Conservation (phyloP, 2,329 filamentous ascomycete species). For the Mollisiaceae sp. region DNA sequence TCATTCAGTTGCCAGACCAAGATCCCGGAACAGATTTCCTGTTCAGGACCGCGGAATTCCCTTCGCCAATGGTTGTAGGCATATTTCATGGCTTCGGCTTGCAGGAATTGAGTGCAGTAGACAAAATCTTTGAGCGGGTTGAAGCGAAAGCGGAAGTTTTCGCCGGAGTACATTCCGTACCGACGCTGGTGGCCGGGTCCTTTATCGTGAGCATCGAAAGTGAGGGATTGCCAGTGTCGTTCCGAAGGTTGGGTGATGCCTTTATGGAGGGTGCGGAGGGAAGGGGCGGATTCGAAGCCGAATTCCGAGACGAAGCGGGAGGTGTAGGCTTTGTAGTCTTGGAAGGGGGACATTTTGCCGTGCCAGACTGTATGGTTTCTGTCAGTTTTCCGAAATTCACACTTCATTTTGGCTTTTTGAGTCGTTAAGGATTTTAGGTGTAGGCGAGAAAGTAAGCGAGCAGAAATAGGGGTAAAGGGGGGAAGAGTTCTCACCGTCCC, state of each 20-base stretch:
- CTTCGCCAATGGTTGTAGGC: constrained; percentile 40
- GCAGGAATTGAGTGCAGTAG: constrained; percentile 40
- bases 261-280: constrained; percentile 51
- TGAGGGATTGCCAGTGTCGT: constrained; percentile 53
- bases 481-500: constrained; percentile 49
- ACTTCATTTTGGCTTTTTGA: background rate
- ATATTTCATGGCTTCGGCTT: constrained; percentile 40
- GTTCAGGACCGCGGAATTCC: constrained; percentile 32
- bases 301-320: constrained; percentile 61
- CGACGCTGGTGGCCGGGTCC: constrained; percentile 57
- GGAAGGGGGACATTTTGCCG: constrained; percentile 58
- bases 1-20: constrained; percentile 64
- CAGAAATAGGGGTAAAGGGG: background rate
- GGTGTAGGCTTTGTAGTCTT: constrained; percentile 53
- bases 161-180: constrained; percentile 46
- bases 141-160: constrained; percentile 40
- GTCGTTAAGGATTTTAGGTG: background rate
- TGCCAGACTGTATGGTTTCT: constrained; percentile 51
- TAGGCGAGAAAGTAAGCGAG: background rate
- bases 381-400: background rate
- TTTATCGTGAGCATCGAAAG: constrained; percentile 61
- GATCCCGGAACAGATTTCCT: constrained; percentile 46
- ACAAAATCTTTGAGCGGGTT: constrained; percentile 36
- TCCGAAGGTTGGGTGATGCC: constrained; percentile 53
- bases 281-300: constrained; percentile 58